Percentiles rank a stretch among this genome's conserved stretches.
These are phyloP conservation scores for Phytophthora pistaciae DNA, from an alignment of 352 stramenopile genomes.

Conservation along the genomic window DNA sequence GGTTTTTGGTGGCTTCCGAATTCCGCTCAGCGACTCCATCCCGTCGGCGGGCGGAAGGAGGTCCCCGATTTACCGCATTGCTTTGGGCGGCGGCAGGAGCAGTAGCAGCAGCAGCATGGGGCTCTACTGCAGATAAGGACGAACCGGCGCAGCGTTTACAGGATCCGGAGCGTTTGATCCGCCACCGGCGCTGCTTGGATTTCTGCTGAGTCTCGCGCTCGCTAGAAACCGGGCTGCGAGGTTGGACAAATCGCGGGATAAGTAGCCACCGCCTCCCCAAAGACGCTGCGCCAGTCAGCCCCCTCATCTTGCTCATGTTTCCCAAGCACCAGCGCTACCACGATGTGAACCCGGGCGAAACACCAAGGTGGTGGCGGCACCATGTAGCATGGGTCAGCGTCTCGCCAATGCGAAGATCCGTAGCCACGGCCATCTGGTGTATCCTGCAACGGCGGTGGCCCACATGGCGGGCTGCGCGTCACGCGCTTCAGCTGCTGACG, in stretches of 20 bases:
- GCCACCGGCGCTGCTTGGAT: conserved; percentile 17
- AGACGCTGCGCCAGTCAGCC: conserved; percentile 22
- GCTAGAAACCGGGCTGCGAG: conserved; percentile 22
- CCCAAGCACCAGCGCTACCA: conserved; percentile 16
- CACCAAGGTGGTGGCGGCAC: neutral
- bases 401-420: conserved; percentile 19
- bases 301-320: conserved; percentile 15
- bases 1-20: conserved; percentile 27
- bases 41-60: conserved; percentile 7
- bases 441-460: neutral
- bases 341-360: neutral
- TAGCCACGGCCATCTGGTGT: no score
- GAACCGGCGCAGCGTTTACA: neutral
- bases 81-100: no score
- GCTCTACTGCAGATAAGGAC: no score
- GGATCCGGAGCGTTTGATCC: conserved; percentile 22
- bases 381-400: neutral
- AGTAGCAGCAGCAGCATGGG: no score
- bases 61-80: conserved; percentile 25
- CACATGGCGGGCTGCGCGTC: neutral
- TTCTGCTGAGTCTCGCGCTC: conserved; percentile 3
- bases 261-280: conserved; percentile 33
- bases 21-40: neutral
- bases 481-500: neutral
- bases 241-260: conserved; percentile 39